Percentiles rank a stretch among this genome's conserved stretches.
These are phyloP conservation scores for Monascus purpureus DNA, from an alignment of 495 filamentous ascomycete species.

Conservation along the genomic window DNA sequence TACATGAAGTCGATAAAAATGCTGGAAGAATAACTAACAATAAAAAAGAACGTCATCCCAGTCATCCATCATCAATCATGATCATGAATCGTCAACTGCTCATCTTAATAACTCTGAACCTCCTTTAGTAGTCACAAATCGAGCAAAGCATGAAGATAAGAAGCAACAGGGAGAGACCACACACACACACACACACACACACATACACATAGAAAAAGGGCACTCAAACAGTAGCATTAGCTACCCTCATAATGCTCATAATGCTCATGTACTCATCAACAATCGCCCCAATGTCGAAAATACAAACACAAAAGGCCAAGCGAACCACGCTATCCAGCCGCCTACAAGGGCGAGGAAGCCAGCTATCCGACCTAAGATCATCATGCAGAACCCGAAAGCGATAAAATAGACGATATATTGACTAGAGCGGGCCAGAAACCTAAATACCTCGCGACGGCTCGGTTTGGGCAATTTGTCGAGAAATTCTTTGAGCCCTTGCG, in stretches of 20 bases:
- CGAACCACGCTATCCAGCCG: conserved; percentile 31
- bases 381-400: conserved; percentile 19
- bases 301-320: conserved; percentile 22
- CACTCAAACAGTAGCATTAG: no score
- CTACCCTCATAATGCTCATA: no score
- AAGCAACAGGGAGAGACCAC: no score
- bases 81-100: no score
- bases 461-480: conserved; percentile 23
- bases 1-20: neutral
- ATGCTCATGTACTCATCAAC: conserved; percentile 8
- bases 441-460: conserved; percentile 16
- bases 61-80: no score
- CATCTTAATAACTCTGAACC: no score
- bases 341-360: conserved; percentile 23
- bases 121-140: no score
- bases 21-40: conserved; percentile 1
- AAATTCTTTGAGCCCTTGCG: no score
- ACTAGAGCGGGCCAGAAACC: conserved; percentile 18
- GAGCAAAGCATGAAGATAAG: no score
- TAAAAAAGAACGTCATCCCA: neutral
- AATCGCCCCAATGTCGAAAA: conserved; percentile 18
- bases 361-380: conserved; percentile 19
- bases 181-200: no score
- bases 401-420: conserved; percentile 25
- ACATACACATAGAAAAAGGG: no score